Evolutionary conservation across 1,284 basidiomycete genomes (phyloP).

Genomic region (Phenoliferia sp.): DNA sequence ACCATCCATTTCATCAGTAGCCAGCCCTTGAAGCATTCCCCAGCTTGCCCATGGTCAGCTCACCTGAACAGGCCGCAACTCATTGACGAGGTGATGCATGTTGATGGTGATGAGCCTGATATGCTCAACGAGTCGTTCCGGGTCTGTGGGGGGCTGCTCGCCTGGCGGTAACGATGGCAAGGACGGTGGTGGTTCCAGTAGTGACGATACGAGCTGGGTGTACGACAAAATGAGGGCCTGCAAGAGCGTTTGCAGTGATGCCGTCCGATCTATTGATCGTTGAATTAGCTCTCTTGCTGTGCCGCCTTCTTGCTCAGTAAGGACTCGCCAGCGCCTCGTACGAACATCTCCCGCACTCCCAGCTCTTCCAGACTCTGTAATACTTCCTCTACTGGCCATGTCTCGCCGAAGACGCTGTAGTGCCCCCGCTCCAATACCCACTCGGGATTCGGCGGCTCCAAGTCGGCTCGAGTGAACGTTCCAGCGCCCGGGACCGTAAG

Average conservation of each 20-base stretch:
- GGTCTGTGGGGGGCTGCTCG: slow-evolving; percentile 12
- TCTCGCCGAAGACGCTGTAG: slow-evolving; percentile 39
- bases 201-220: slow-evolving; percentile 36
- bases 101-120: slow-evolving; percentile 37
- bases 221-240: slow-evolving; percentile 35
- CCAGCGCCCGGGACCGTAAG: not conserved
- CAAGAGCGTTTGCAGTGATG: slow-evolving; percentile 37
- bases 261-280: slow-evolving; percentile 18
- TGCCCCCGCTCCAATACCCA: slow-evolving; percentile 39
- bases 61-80: slow-evolving; percentile 38
- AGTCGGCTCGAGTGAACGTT: slow-evolving; percentile 18
- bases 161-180: slow-evolving; percentile 18
- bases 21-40: not conserved
- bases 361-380: slow-evolving; percentile 36
- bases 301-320: not conserved
- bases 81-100: slow-evolving; percentile 41
- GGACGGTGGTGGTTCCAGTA: slow-evolving; percentile 36
- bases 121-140: slow-evolving; percentile 36
- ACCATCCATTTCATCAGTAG: not conserved
- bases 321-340: slow-evolving; percentile 10
- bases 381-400: slow-evolving; percentile 37
- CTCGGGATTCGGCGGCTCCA: slow-evolving; percentile 39
- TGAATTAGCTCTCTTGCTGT: not conserved
- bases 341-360: slow-evolving; percentile 36
- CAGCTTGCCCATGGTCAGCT: not conserved